These are phyloP conservation scores for Polytolypa hystricis DNA, from an alignment of 2,329 filamentous ascomycete genomes.

Conservation along the genomic window DNA sequence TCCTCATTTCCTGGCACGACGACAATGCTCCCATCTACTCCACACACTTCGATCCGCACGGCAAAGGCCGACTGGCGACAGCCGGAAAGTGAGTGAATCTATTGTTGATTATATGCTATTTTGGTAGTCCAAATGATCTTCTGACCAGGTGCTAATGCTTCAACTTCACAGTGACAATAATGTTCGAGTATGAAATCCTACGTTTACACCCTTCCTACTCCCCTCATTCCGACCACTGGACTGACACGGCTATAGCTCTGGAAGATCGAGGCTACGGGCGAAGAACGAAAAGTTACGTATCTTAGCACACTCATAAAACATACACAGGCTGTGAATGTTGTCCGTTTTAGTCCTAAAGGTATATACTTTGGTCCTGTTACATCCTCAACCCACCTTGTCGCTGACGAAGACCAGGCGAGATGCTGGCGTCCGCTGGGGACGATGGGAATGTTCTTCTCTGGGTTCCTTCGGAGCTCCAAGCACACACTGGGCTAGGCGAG, in stretches of 20 bases:
- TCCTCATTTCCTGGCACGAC: slow-evolving; percentile 98
- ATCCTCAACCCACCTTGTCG: neutral
- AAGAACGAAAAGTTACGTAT: slow-evolving; percentile 82
- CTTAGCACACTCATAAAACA: slow-evolving; percentile 86
- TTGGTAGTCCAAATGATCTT: no score
- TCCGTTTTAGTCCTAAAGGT: slow-evolving; percentile 92
- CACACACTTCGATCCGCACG: slow-evolving; percentile 86
- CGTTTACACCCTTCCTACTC: slow-evolving; percentile 11
- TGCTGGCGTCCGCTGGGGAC: slow-evolving; percentile 88
- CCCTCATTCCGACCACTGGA: slow-evolving; percentile 3
- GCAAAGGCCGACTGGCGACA: slow-evolving; percentile 84
- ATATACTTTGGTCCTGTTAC: slow-evolving; percentile 18
- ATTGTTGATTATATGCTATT: slow-evolving; percentile 1
- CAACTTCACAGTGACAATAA: slow-evolving; percentile 59
- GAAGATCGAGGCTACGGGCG: slow-evolving; percentile 75
- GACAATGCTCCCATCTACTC: slow-evolving; percentile 96
- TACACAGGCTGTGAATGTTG: slow-evolving; percentile 95
- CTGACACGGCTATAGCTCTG: slow-evolving; percentile 54
- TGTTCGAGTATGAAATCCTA: slow-evolving; percentile 58
- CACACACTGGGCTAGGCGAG: slow-evolving; percentile 60
- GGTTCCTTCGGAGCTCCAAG: slow-evolving; percentile 72
- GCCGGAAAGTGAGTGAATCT: slow-evolving; percentile 55
- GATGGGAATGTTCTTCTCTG: slow-evolving; percentile 95
- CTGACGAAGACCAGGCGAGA: slow-evolving; percentile 53
- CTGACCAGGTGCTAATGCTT: slow-evolving; percentile 1